Base-by-base conservation (phyloP, 2,329 filamentous ascomycete species). In the Neofusicoccum parvum region DNA sequence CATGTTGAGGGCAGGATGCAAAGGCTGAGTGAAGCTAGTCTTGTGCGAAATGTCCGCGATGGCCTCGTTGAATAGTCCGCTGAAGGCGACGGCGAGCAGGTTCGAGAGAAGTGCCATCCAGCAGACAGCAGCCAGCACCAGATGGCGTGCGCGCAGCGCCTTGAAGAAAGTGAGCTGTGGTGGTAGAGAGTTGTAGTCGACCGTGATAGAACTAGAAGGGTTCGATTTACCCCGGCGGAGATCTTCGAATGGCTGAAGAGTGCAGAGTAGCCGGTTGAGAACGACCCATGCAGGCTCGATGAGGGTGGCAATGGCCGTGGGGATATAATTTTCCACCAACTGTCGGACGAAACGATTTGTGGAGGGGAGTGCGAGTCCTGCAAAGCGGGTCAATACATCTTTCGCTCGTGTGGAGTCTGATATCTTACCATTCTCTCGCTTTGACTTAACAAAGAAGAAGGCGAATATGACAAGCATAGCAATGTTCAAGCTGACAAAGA, bases 271-370 rank as follows among this genome's bases (percentile, higher is more conserved):
- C 0, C 86, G 78, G 48, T 86, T 88, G 0, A 89, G 65, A 0
- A 88, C 69, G 0, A 86, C 73, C 82, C 86, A 87, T 1, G 85
- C 78, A 0, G 87, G 86, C 41, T 89, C 87, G 0, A 88, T 76
- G 0, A 87, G 62, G 0, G 86, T 88, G 0, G 85, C 83, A 3
- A 88, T 75, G 0, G 80, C 76, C 0, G 85, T 87, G 0, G 86
- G 86, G 0, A 88, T 72, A 56, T 87, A 88, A 51, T 80, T 82
- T 50, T 80, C 75, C 0, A 83, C 17, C 0, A 83, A 51, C 39
- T 83, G 78, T 14, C 75, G 74, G 0, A 81, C 70, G 34, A 82
- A 68, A 0, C 68, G 70, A n/a, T 72, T 76, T 0, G 69, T 51
- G 0, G 78, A 79, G 0, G 79, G 78, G 2, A 79, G 62, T 1